Evolutionary conservation across 371 early-diverging fungal genomes (phyloP).

Genomic region (Batkoa obscura): DNA sequence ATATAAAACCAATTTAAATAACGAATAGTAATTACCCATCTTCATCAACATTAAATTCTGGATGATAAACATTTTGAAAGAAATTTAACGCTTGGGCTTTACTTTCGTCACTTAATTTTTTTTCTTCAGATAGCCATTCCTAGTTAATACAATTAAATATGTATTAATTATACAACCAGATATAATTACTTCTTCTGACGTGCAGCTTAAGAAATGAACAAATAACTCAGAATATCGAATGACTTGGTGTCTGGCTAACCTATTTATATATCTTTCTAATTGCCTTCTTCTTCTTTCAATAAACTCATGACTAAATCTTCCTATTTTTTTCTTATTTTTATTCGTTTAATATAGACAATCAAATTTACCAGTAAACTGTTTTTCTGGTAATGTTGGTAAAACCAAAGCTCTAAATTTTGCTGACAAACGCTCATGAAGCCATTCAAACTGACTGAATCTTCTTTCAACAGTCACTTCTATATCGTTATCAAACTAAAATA

Average conservation of each 20-base stretch:
- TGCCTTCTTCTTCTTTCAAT: slow-evolving; percentile 18
- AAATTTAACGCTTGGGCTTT: slow-evolving; percentile 14
- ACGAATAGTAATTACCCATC: slow-evolving; percentile 11
- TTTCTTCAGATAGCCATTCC: slow-evolving; percentile 19
- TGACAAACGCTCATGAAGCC: slow-evolving; percentile 16
- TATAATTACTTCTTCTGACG: slow-evolving; percentile 11
- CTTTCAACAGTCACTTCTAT: slow-evolving; percentile 19
- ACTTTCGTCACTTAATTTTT: slow-evolving; percentile 15
- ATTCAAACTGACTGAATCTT: slow-evolving; percentile 21
- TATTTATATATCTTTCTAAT: slow-evolving; percentile 19
- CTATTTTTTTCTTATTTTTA: too few species aligned
- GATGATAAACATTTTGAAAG: slow-evolving; percentile 23
- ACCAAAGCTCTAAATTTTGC: slow-evolving; percentile 19
- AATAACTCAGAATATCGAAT: slow-evolving; percentile 20
- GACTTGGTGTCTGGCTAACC: slow-evolving; percentile 20
- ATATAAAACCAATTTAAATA: not conserved
- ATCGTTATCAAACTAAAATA: slow-evolving; percentile 16
- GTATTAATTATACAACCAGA: too few species aligned
- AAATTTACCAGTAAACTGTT: slow-evolving; percentile 17
- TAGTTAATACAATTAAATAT: too few species aligned
- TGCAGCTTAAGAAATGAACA: slow-evolving; percentile 20
- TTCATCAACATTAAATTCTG: slow-evolving; percentile 24
- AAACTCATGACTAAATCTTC: slow-evolving; percentile 23
- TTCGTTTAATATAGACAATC: not conserved
- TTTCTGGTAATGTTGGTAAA: slow-evolving; percentile 18